Evolutionary conservation across 345 rosid genomes (phyloP).

Genomic region (Chamaenerion angustifolium): DNA sequence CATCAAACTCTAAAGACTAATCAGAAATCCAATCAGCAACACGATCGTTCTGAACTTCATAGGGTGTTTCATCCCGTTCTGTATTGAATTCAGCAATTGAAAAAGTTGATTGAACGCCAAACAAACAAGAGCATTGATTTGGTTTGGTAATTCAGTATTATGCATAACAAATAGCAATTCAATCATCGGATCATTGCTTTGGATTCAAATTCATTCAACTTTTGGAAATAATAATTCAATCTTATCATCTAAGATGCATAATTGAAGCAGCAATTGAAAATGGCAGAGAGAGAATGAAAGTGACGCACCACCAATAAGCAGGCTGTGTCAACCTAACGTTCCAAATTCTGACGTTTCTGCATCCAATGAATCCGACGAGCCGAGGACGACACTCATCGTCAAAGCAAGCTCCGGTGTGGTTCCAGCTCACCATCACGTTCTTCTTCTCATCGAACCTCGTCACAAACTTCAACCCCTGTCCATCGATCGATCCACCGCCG

Average conservation of each 20-base stretch:
- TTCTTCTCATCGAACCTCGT: conserved; percentile 44
- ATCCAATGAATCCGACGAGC: conserved; percentile 61
- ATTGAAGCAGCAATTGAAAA: no score
- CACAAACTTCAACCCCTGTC: conserved; percentile 71
- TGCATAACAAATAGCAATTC: neutral
- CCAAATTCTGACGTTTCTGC: conserved; percentile 51
- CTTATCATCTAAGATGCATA: no score
- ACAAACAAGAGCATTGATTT: no score
- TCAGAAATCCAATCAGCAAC: neutral
- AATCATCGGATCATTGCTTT: no score
- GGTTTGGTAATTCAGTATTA: neutral
- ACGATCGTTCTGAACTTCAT: neutral
- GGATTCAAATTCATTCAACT: no score
- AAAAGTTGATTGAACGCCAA: no score
- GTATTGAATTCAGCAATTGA: no score
- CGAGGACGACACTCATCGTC: conserved; percentile 89
- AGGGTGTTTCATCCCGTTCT: no score
- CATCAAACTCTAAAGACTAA: neutral
- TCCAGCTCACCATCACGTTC: conserved; percentile 97
- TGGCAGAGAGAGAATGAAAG: neutral
- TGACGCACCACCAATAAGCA: conserved; percentile 89
- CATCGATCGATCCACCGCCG: conserved; percentile 79
- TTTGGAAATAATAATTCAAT: no score
- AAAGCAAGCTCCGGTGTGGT: conserved; percentile 57
- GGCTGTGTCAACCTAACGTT: conserved; percentile 51